A percentile compares a stretch with the other conserved stretches of the same genome.
Evolutionary conservation across 139 green algal genomes (phyloP).

Genomic region (Tetradesmus lagerheimii): DNA sequence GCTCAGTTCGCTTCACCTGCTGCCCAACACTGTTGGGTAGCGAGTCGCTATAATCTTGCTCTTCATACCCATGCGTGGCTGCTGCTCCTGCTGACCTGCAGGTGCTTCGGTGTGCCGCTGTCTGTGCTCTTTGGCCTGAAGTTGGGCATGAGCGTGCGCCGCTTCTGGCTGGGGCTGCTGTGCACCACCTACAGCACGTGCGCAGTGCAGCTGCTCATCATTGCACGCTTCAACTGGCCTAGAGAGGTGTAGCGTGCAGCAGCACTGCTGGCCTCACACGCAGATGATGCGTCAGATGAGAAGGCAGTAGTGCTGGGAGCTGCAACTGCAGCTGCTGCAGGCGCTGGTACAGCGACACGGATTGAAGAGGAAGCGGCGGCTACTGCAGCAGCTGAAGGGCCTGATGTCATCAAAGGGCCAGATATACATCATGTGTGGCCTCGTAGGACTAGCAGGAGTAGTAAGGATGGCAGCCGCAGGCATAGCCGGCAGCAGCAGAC

Average conservation of each 20-base stretch:
- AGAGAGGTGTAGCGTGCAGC: constrained; percentile 21
- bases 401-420: not conserved
- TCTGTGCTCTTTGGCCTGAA: not conserved
- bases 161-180: constrained; percentile 14
- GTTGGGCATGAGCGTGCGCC: not conserved
- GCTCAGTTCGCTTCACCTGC: no score
- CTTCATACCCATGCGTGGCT: not conserved
- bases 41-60: no score
- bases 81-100: not conserved
- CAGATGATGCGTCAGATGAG: not conserved
- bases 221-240: constrained; percentile 12
- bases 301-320: not conserved
- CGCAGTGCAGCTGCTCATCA: constrained; percentile 17
- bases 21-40: no score
- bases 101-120: constrained; percentile 13
- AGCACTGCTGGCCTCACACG: not conserved
- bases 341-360: no score
- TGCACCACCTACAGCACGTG: not conserved
- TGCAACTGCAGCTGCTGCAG: not conserved
- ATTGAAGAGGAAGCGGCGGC: no score
- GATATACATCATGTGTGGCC: not conserved
- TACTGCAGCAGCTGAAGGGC: not conserved
- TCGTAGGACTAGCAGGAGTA: not conserved
- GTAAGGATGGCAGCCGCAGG: not conserved
- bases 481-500: not conserved